Base-by-base conservation (phyloP, 192 early-diverging fungal species). In the Allomyces macrogynus region DNA sequence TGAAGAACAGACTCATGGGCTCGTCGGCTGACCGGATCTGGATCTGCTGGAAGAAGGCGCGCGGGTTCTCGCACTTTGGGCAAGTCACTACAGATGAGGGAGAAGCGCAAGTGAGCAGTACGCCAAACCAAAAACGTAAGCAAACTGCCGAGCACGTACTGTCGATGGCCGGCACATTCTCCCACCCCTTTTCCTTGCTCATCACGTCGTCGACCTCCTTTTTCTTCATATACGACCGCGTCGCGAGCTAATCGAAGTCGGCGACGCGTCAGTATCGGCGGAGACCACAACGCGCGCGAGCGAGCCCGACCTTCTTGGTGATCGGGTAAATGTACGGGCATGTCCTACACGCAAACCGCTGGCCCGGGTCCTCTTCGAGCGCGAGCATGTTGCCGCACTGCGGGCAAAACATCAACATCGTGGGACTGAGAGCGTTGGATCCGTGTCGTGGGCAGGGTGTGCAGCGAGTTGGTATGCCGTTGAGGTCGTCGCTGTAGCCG, bases 11-110 rank as follows among this genome's bases (percentile, higher is more conserved):
- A 16, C 92, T 89, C 81, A 86, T 89, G 20, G 94, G 92, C 74
- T 97, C 94, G 77, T 97, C 94, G 11, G 91, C 91, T 11, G 89
- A 91, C 42, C 93, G 85, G 60, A 88, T 92, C 73, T 96, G 93
- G 57, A 96, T 85, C 72, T 87, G 85, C 84, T 90, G 85, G 71
- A 85, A 96, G 73, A 83, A 88, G 3, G 86, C 85, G 40, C 78
- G 68, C 23, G 76, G 74, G 65, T 87, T 83, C 72, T 80, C 81
- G 77, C 86, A 89, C 32, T 80, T 81, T 12, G 80, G 79, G 71
- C 87, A 87, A 3, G 74, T 72, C 3, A 71, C 81, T 83, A 70
- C 25, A 1, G n/a, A n/a, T n/a, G n/a, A n/a, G n/a, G n/a, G n/a
- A n/a, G n/a, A n/a, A n/a, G n/a, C n/a, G n/a, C n/a, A n/a, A n/a